Evolutionary conservation across 179 eudicot genomes (phyloP).

Genomic region (Drosera spatulata): DNA sequence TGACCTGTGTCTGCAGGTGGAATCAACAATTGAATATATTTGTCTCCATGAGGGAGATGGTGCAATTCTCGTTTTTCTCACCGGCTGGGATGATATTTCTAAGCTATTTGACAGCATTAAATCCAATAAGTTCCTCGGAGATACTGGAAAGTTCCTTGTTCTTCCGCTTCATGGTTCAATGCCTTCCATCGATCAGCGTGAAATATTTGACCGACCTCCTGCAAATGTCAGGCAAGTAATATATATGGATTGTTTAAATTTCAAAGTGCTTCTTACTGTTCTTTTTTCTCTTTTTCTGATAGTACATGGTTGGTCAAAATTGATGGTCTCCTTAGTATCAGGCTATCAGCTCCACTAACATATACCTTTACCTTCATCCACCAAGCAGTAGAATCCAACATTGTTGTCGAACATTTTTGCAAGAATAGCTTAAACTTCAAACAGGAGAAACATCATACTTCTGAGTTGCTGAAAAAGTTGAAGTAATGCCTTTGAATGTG

Average conservation of each 20-base stretch:
- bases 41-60: conserved; percentile 79
- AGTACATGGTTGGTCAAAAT: no score
- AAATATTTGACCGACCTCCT: conserved; percentile 95
- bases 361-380: no score
- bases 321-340: no score
- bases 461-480: no score
- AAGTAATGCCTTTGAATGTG: no score
- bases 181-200: conserved; percentile 92
- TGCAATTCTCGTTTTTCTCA: conserved; percentile 89
- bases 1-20: conserved; percentile 41
- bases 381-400: no score
- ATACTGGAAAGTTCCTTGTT: conserved; percentile 57
- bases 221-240: conserved; percentile 40
- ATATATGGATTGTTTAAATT: conserved; percentile 2
- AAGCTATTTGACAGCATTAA: conserved; percentile 69
- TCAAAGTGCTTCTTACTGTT: not conserved
- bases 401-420: no score
- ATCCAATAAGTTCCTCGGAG: conserved; percentile 55
- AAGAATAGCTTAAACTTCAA: no score
- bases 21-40: conserved; percentile 74
- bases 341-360: no score
- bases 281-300: not conserved
- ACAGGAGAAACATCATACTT: no score
- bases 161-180: conserved; percentile 98
- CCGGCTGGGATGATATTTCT: conserved; percentile 99